These are phyloP conservation scores for sorghum (Sorghum bicolor) DNA, from an alignment of 176 grass and related monocot species.

Conservation along the genomic window Sorghum_bicolor_NCBIv3 NC_012872.2:58896001-58896500, in stretches of 20 bases:
- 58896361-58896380: neutral
- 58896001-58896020: neutral
- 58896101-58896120: neutral
- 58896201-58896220: neutral
- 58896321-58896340: neutral
- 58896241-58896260: neutral
- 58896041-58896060: neutral
- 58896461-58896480: neutral
- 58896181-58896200: neutral
- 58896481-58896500: neutral
- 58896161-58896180: neutral
- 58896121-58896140: neutral
- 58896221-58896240: neutral
- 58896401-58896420: too few relatives aligned
- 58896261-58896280: neutral
- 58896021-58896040: neutral
- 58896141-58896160: conserved; percentile 14
- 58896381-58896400: conserved; percentile 15
- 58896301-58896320: neutral
- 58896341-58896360: neutral
- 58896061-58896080: neutral
- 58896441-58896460: neutral
- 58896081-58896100: neutral
- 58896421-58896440: too few relatives aligned
- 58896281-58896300: neutral